These are phyloP conservation scores for Cryptosporidium andersoni DNA, from an alignment of 169 alveolate genomes.

Conservation along the genomic window DNA sequence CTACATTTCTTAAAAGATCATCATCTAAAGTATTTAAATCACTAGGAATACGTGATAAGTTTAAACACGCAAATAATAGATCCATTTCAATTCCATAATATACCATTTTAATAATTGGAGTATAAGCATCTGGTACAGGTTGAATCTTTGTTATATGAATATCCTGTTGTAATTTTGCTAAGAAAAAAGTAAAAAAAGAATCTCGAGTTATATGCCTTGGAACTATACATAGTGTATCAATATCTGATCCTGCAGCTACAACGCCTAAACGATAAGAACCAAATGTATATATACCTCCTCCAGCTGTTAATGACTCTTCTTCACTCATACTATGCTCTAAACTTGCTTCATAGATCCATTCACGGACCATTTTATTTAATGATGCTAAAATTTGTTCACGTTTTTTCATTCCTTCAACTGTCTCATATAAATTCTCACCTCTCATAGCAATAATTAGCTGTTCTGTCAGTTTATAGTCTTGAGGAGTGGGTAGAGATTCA, in stretches of 20 bases:
- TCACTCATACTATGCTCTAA: slow-evolving; percentile 85
- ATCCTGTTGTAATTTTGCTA: slow-evolving; percentile 87
- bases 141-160: slow-evolving; percentile 90
- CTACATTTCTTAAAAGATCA: slow-evolving; percentile 82
- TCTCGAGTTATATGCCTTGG: slow-evolving; percentile 94
- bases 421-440: slow-evolving; percentile 85
- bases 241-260: slow-evolving; percentile 96
- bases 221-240: slow-evolving; percentile 97
- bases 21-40: slow-evolving; percentile 82
- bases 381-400: slow-evolving; percentile 89
- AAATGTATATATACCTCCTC: slow-evolving; percentile 91
- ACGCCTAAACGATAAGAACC: slow-evolving; percentile 98
- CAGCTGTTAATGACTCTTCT: slow-evolving; percentile 87
- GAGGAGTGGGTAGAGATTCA: slow-evolving; percentile 77
- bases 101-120: slow-evolving; percentile 94
- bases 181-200: slow-evolving; percentile 89
- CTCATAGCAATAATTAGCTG: slow-evolving; percentile 80
- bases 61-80: slow-evolving; percentile 93
- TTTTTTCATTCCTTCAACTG: slow-evolving; percentile 86
- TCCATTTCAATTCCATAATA: slow-evolving; percentile 95
- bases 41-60: slow-evolving; percentile 78
- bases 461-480: slow-evolving; percentile 81
- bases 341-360: slow-evolving; percentile 86
- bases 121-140: slow-evolving; percentile 95
- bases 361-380: slow-evolving; percentile 86